Evolutionary conservation across 257 asterid genomes (phyloP).

Genomic region (Petunia secreta): DNA sequence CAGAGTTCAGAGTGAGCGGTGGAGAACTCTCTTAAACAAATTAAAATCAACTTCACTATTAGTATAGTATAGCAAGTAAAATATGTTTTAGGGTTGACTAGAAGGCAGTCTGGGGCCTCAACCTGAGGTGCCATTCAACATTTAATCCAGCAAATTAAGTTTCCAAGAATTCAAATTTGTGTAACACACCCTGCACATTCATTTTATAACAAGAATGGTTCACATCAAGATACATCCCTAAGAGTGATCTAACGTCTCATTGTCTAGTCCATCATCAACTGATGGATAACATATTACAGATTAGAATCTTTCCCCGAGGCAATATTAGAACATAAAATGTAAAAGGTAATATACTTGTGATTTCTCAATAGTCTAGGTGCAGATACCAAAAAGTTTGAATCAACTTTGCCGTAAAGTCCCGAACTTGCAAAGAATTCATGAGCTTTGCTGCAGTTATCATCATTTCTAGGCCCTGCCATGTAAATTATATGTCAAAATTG

Average conservation of each 20-base stretch:
- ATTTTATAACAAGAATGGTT: not conserved
- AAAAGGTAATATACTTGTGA: not conserved
- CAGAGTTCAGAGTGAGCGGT: too few species aligned
- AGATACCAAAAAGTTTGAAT: conserved; percentile 13
- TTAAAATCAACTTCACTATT: too few species aligned
- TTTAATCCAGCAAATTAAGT: not conserved
- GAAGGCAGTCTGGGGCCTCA: too few species aligned
- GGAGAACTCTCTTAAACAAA: too few species aligned
- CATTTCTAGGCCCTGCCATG: not conserved
- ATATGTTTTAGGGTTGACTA: too few species aligned
- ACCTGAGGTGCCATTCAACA: too few species aligned
- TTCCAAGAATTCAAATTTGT: not conserved
- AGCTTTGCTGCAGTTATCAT: not conserved
- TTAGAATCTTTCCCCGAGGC: conserved; percentile 10
- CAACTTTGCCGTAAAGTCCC: conserved; percentile 7
- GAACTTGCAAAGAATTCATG: not conserved
- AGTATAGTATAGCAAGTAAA: too few species aligned
- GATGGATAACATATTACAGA: conserved; percentile 7
- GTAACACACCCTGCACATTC: not conserved
- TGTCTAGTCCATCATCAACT: not conserved
- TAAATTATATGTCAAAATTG: not conserved
- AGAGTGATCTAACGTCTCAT: conserved; percentile 21
- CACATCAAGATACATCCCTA: conserved; percentile 21
- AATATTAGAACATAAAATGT: not conserved
- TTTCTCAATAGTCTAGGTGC: conserved; percentile 15